Conservation (phyloP, 768 basidiomycete species). For the Amanita phalloides region DNA sequence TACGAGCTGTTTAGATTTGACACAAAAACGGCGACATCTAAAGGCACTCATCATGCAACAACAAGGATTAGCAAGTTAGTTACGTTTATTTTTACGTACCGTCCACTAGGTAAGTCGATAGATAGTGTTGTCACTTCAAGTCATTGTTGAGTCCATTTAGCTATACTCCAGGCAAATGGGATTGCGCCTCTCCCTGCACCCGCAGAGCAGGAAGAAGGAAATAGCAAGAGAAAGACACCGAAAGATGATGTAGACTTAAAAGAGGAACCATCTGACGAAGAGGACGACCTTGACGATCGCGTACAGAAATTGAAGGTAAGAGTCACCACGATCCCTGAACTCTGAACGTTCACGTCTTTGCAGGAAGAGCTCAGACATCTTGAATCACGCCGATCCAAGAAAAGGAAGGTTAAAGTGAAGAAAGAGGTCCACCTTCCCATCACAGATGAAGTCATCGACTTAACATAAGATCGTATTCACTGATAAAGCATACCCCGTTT, state of each 20-base stretch:
- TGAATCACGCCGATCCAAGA: slow-evolving; percentile 1
- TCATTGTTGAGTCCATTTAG: neutral
- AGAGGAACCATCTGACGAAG: neutral
- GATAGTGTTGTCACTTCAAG: too few relatives aligned
- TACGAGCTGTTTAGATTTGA: neutral
- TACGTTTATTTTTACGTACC: slow-evolving; percentile 15
- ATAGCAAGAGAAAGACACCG: neutral
- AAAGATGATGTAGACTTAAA: neutral
- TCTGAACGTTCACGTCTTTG: neutral
- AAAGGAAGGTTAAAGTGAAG: neutral
- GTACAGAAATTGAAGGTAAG: neutral
- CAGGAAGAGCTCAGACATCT: neutral
- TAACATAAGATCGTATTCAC: neutral
- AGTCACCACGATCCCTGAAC: neutral
- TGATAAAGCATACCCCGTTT: too few relatives aligned
- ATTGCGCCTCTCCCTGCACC: slow-evolving; percentile 8
- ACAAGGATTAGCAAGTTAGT: slow-evolving; percentile 2
- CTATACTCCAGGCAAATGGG: slow-evolving; percentile 11
- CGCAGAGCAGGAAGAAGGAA: neutral
- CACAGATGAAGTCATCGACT: neutral
- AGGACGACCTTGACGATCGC: neutral
- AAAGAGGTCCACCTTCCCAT: neutral
- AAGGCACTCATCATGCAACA: too few relatives aligned
- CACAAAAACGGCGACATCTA: too few relatives aligned
- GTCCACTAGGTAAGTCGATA: slow-evolving; percentile 11